A percentile compares a stretch with the other conserved stretches of the same genome.
phyloP scores from a whole-genome alignment of 305 asterid genomes.

The Solanum hybrid region DNA sequence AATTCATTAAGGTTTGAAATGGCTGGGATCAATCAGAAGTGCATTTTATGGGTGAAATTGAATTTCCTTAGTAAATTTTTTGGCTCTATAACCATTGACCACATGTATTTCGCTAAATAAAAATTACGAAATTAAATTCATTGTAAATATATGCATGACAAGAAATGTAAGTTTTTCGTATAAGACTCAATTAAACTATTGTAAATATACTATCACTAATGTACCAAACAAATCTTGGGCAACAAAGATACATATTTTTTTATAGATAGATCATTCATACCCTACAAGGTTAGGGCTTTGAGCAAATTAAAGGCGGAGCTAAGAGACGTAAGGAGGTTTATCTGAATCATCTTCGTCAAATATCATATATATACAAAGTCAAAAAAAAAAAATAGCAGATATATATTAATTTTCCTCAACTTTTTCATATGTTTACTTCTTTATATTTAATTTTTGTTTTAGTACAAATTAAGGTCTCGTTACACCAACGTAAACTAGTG shows the following conservation, averaged over 20 bases:
- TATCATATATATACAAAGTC: neutral
- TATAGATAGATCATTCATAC: neutral
- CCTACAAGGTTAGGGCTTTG: neutral
- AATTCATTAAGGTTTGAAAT: neutral
- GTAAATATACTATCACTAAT: neutral
- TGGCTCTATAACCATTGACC: neutral
- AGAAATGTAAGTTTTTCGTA: too few relatives aligned
- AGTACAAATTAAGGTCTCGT: neutral
- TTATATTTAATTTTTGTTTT: too few relatives aligned
- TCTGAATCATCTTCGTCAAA: accelerated
- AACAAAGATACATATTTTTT: neutral
- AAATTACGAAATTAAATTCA: neutral
- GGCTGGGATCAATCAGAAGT: accelerated
- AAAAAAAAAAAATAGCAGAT: too few relatives aligned
- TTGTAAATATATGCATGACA: neutral
- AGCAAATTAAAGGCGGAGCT: neutral
- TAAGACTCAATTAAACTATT: neutral
- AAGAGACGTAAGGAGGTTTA: neutral
- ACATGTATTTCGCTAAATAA: neutral
- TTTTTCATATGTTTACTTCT: neutral
- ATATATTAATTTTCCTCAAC: neutral
- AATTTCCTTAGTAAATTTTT: accelerated
- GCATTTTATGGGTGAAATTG: neutral
- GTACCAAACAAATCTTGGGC: neutral
- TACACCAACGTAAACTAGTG: neutral